These are phyloP conservation scores for Malus sylvestris DNA, from an alignment of 306 rosid species.

Conservation along the genomic window DNA sequence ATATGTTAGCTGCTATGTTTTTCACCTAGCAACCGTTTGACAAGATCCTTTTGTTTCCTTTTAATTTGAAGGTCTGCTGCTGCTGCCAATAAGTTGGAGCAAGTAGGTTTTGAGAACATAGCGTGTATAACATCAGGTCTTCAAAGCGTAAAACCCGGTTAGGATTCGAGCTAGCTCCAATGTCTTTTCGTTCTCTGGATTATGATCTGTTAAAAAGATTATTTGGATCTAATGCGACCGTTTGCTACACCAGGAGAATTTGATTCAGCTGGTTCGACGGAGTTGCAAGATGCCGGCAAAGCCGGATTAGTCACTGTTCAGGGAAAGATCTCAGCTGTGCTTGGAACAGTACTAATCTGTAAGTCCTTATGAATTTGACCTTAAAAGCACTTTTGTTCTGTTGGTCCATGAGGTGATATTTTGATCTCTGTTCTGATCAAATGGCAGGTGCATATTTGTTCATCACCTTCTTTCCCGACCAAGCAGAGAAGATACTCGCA, in stretches of 20 bases:
- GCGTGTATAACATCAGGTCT: constrained; percentile 87
- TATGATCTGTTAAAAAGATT: neutral
- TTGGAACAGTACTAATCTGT: constrained; percentile 89
- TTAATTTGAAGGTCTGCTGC: constrained; percentile 65
- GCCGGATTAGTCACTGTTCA: constrained; percentile 82
- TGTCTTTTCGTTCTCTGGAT: neutral
- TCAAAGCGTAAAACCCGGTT: constrained; percentile 78
- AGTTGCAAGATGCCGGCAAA: constrained; percentile 90
- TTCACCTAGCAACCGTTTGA: constrained; percentile 1
- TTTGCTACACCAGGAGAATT: constrained; percentile 48
- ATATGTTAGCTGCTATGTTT: no score
- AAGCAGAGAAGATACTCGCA: constrained; percentile 82
- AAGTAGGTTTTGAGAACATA: constrained; percentile 67
- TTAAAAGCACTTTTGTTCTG: no score
- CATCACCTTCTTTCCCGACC: constrained; percentile 90
- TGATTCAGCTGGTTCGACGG: constrained; percentile 65
- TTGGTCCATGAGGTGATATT: neutral
- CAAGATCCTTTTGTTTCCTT: constrained; percentile 18
- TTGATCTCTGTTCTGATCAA: neutral
- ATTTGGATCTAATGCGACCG: no score
- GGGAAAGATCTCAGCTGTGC: constrained; percentile 81
- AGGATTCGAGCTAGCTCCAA: neutral
- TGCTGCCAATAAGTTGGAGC: constrained; percentile 67
- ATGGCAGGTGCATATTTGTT: constrained; percentile 73
- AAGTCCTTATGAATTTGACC: constrained; percentile 19